Evolutionary conservation across 768 basidiomycete genomes (phyloP).

Genomic region (Pleurotus citrinopileatus): DNA sequence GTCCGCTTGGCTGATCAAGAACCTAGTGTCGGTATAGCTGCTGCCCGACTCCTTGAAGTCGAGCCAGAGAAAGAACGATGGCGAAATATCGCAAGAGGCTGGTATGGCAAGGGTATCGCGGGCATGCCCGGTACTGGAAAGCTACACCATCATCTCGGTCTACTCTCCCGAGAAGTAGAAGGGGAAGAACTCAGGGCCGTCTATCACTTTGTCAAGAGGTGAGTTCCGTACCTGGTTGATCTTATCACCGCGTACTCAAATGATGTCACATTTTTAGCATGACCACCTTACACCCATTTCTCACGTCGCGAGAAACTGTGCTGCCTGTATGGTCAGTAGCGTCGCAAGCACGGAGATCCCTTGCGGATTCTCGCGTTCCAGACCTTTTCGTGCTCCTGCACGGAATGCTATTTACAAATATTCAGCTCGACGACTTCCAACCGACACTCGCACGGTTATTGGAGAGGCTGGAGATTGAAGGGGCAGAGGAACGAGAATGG

Average conservation of each 20-base stretch:
- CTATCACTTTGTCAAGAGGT: conserved; percentile 97
- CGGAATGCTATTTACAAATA: conserved; percentile 96
- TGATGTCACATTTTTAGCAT: conserved; percentile 50
- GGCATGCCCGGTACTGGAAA: conserved; percentile 94
- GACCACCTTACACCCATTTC: conserved; percentile 87
- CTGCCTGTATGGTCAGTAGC: conserved; percentile 83
- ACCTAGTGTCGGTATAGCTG: conserved; percentile 83
- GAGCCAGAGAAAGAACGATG: conserved; percentile 92
- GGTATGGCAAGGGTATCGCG: conserved; percentile 86
- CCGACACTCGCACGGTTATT: conserved; percentile 80
- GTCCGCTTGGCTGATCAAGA: background rate
- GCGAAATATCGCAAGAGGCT: conserved; percentile 85
- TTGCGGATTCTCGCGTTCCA: conserved; percentile 67
- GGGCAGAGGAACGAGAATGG: conserved; percentile 85
- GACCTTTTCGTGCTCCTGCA: conserved; percentile 92
- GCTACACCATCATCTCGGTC: conserved; percentile 90
- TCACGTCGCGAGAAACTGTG: conserved; percentile 86
- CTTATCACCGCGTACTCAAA: background rate
- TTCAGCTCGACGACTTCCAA: conserved; percentile 89
- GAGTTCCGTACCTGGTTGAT: conserved; percentile 20
- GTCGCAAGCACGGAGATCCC: conserved; percentile 68
- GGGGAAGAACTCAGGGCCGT: conserved; percentile 80
- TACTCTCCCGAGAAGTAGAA: conserved; percentile 81
- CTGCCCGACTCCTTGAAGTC: conserved; percentile 77
- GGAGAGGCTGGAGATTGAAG: conserved; percentile 82